Evolutionary conservation across 2,329 filamentous ascomycete species (phyloP).

Genomic region (Fusarium citri): DNA sequence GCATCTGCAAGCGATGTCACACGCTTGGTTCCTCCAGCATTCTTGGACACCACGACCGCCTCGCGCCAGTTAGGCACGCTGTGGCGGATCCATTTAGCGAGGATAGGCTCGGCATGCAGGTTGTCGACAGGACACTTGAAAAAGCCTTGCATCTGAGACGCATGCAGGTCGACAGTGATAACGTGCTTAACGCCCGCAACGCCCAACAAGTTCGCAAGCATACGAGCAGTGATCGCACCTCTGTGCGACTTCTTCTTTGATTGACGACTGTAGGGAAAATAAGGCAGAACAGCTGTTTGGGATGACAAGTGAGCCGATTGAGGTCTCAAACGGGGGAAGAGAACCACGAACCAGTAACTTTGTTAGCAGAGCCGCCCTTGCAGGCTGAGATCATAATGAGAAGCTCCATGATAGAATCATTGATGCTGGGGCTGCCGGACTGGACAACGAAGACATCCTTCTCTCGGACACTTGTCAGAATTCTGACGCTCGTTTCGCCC

Average conservation of each 20-base stretch:
- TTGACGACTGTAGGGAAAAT: slow-evolving; percentile 99
- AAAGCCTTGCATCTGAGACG: slow-evolving; percentile 99
- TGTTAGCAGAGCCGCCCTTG: slow-evolving; percentile 96
- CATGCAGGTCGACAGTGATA: slow-evolving; percentile 96
- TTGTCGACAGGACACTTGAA: slow-evolving; percentile 99
- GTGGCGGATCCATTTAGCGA: slow-evolving; percentile 93
- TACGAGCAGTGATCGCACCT: slow-evolving; percentile 94
- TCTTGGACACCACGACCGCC: slow-evolving; percentile 97
- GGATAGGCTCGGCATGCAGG: slow-evolving; percentile 92
- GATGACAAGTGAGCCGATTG: slow-evolving; percentile 33
- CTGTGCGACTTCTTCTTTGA: slow-evolving; percentile 99
- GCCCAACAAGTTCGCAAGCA: slow-evolving; percentile 94
- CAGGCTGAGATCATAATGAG: slow-evolving; percentile 99
- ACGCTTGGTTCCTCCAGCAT: slow-evolving; percentile 95
- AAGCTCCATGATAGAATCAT: slow-evolving; percentile 99
- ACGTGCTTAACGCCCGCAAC: slow-evolving; percentile 97
- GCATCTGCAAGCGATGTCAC: slow-evolving; percentile 96
- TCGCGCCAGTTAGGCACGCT: slow-evolving; percentile 90
- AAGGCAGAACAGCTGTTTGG: slow-evolving; percentile 80
- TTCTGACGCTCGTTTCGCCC: slow-evolving; percentile 77
- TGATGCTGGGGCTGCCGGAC: slow-evolving; percentile 94
- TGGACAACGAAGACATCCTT: slow-evolving; percentile 99
- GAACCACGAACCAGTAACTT: slow-evolving; percentile 82
- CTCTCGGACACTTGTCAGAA: slow-evolving; percentile 84
- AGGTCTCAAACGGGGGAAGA: slow-evolving; percentile 24